Evolutionary conservation across 768 basidiomycete species (phyloP).

Genomic region (Psilocybe sp.): DNA sequence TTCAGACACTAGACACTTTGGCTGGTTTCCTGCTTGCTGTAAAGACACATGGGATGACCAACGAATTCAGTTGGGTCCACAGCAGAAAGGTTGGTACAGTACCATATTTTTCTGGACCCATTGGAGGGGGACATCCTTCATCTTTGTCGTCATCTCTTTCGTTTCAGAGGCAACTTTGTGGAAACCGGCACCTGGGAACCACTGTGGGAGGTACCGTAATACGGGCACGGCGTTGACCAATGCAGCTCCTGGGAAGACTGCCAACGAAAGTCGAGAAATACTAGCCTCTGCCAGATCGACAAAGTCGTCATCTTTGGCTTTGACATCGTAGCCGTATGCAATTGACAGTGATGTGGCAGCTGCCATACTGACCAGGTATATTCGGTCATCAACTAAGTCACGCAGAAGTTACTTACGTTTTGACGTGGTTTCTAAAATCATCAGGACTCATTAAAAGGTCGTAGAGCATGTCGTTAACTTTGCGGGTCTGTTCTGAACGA

Average conservation of each 20-base stretch:
- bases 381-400: not conserved
- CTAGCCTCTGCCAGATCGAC: conserved; percentile 10
- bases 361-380: conserved; percentile 10
- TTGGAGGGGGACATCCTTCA: conserved; percentile 8
- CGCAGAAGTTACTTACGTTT: conserved; percentile 1
- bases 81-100: not conserved
- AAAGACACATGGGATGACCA: not conserved
- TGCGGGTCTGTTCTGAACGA: conserved; percentile 9
- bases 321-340: conserved; percentile 17
- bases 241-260: conserved; percentile 3
- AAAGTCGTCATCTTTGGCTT: conserved; percentile 9
- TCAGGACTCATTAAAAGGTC: conserved; percentile 9
- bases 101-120: conserved; percentile 9
- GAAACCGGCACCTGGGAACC: conserved; percentile 11
- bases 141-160: not conserved
- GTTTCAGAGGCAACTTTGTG: not conserved
- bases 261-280: not conserved
- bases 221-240: conserved; percentile 11
- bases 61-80: not conserved
- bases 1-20: too few relatives aligned
- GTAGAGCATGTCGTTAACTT: conserved; percentile 9
- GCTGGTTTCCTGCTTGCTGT: not conserved
- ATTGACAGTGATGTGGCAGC: conserved; percentile 12
- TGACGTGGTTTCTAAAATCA: conserved; percentile 9
- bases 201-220: conserved; percentile 12